These are phyloP conservation scores for Stellera chamaejasme DNA, from an alignment of 345 rosid genomes.

Conservation along the genomic window DNA sequence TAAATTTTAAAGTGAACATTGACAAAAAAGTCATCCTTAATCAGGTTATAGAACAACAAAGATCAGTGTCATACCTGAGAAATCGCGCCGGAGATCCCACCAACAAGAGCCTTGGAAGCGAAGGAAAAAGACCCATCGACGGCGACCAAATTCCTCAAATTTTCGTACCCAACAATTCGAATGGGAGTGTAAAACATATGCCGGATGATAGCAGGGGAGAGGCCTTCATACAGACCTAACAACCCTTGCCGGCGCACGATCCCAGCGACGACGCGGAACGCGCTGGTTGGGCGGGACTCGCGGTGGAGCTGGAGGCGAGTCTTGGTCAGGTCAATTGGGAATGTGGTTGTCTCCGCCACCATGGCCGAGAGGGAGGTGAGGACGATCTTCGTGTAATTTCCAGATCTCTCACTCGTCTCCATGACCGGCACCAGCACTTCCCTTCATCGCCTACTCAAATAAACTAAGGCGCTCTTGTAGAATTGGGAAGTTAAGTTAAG, in stretches of 20 bases:
- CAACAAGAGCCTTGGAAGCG: slow-evolving; percentile 45
- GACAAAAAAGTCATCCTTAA: too few species aligned
- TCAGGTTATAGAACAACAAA: background rate
- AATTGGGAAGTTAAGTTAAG: too few species aligned
- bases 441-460: background rate
- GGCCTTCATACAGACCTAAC: slow-evolving; percentile 54
- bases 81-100: slow-evolving; percentile 73
- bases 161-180: slow-evolving; percentile 79
- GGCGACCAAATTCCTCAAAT: slow-evolving; percentile 37
- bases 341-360: slow-evolving; percentile 74
- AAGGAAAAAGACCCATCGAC: slow-evolving; percentile 48
- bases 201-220: slow-evolving; percentile 67
- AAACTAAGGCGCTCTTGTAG: too few species aligned
- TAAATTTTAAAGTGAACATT: too few species aligned
- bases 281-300: slow-evolving; percentile 31
- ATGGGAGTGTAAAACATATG: slow-evolving; percentile 79
- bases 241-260: slow-evolving; percentile 46
- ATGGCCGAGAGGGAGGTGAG: slow-evolving; percentile 72
- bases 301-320: slow-evolving; percentile 82
- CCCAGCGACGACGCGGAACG: slow-evolving; percentile 44
- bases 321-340: slow-evolving; percentile 83
- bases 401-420: slow-evolving; percentile 19
- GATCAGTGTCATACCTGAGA: slow-evolving; percentile 54
- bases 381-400: slow-evolving; percentile 28
- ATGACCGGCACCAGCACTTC: background rate